Evolutionary conservation across 192 early-diverging fungal genomes (phyloP).

Genomic region (Coemansia sp.): DNA sequence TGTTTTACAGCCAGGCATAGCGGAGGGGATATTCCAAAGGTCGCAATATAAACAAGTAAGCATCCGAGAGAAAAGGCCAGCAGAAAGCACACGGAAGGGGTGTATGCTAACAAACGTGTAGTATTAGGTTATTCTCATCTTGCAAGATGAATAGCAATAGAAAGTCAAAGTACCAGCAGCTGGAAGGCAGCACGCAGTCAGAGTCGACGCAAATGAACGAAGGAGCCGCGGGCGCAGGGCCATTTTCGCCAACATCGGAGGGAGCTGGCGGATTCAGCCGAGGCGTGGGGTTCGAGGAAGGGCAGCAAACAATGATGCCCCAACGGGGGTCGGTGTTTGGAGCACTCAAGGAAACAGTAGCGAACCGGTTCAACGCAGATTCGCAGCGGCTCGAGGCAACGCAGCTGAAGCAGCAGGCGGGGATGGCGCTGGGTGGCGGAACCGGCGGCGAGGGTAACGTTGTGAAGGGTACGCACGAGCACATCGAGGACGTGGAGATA

Average conservation of each 20-base stretch:
- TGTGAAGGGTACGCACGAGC: constrained; percentile 46
- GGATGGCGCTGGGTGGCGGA: constrained; percentile 19
- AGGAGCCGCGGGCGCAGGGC: neutral
- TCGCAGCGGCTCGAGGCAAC: constrained; percentile 2
- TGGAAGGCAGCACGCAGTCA: constrained; percentile 23
- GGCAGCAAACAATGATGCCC: constrained; percentile 1
- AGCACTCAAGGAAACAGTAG: constrained; percentile 25
- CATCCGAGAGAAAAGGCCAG: no score
- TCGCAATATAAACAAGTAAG: no score
- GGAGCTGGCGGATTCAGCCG: constrained; percentile 34
- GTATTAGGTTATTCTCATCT: no score
- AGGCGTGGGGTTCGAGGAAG: constrained; percentile 46
- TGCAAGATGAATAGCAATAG: constrained; percentile 27
- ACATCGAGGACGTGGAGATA: constrained; percentile 41
- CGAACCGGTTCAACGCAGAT: constrained; percentile 3
- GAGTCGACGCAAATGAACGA: constrained; percentile 20
- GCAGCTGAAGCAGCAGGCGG: constrained; percentile 1
- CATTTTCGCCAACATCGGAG: constrained; percentile 15
- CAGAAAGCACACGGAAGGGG: no score
- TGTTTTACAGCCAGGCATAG: no score
- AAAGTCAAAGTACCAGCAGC: constrained; percentile 41
- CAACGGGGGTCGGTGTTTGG: constrained; percentile 22
- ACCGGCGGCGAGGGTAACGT: constrained; percentile 50
- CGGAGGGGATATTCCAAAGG: no score
- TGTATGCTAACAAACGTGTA: no score